Percentiles rank a stretch among this genome's conserved stretches.
These are phyloP conservation scores for Candida silvicultrix DNA, from an alignment of 805 yeast genomes.

Conservation along the genomic window DNA sequence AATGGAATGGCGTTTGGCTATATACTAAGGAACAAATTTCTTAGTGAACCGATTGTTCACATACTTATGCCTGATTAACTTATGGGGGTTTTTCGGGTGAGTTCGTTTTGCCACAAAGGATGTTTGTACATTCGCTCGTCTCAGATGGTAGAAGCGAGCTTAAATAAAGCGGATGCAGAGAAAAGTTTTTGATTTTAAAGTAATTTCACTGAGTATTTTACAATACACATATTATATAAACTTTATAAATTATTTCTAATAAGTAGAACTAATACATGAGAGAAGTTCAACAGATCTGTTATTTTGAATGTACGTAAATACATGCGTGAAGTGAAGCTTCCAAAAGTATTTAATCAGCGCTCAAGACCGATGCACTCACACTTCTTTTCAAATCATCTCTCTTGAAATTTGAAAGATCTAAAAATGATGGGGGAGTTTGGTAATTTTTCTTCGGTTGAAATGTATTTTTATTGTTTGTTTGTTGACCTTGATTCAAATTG, in stretches of 20 bases:
- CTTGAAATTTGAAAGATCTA: slow-evolving; percentile 2
- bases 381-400: slow-evolving; percentile 1
- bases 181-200: not conserved
- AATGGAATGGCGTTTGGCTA: too few relatives aligned
- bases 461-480: not conserved
- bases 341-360: not conserved
- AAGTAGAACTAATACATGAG: not conserved
- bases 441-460: not conserved
- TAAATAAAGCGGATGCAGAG: too few relatives aligned
- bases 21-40: too few relatives aligned
- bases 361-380: not conserved
- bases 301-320: too few relatives aligned
- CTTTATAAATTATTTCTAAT: not conserved
- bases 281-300: too few relatives aligned
- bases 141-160: too few relatives aligned
- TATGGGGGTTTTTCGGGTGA: too few relatives aligned
- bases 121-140: too few relatives aligned
- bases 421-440: slow-evolving; percentile 1
- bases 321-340: not conserved
- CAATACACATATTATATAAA: too few relatives aligned
- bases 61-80: not conserved
- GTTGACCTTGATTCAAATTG: not conserved
- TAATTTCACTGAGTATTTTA: not conserved
- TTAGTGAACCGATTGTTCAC: not conserved
- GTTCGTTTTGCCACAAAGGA: too few relatives aligned